These are phyloP conservation scores for Pseudocercospora pini-densiflorae DNA, from an alignment of 2,329 filamentous ascomycete species.

Conservation along the genomic window DNA sequence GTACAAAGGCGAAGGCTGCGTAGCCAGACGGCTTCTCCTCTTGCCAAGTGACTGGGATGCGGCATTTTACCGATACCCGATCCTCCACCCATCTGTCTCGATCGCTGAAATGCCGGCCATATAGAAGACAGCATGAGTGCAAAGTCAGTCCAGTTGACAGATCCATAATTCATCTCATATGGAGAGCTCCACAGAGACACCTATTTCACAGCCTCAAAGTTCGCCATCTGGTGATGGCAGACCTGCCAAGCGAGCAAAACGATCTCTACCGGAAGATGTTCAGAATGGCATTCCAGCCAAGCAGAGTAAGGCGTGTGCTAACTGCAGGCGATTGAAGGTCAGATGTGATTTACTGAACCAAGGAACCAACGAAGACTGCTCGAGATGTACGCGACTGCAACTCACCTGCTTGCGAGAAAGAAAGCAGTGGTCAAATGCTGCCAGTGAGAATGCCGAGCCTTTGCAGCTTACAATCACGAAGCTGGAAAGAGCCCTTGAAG, in stretches of 20 bases:
- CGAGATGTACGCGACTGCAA: slow-evolving; percentile 14
- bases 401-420: slow-evolving; percentile 13
- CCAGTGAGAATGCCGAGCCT: background rate
- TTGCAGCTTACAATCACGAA: slow-evolving; percentile 14
- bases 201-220: background rate
- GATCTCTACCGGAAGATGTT: slow-evolving; percentile 1
- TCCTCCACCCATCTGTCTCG: background rate
- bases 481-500: slow-evolving; percentile 19
- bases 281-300: background rate
- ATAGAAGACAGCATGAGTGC: background rate
- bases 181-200: background rate
- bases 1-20: too few species aligned
- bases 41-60: background rate
- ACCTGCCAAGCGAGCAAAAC: background rate
- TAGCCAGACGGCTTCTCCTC: background rate
- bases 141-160: background rate
- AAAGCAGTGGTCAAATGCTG: slow-evolving; percentile 11
- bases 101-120: background rate
- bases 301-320: slow-evolving; percentile 17
- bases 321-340: slow-evolving; percentile 19
- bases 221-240: background rate
- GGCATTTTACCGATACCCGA: background rate
- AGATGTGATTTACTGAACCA: slow-evolving; percentile 14
- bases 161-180: background rate
- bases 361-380: slow-evolving; percentile 7